Evolutionary conservation across 352 stramenopile species (phyloP).

Genomic region (Globisporangium middletonii): DNA sequence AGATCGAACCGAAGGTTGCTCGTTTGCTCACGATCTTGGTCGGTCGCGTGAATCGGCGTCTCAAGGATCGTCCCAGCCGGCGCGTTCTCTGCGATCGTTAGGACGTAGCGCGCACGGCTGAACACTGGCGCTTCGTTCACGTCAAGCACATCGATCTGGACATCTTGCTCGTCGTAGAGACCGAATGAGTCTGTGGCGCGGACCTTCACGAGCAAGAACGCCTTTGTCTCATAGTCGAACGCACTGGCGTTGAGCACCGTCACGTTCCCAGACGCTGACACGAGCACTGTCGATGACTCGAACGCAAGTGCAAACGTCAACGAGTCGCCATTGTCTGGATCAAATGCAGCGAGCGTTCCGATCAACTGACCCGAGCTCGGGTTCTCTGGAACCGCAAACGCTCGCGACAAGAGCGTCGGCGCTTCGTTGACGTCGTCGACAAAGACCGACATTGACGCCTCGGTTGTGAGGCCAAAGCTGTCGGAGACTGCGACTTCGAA

Average conservation of each 20-base stretch:
- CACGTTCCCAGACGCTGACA: constrained; percentile 34
- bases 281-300: constrained; percentile 24
- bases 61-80: constrained; percentile 25
- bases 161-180: constrained; percentile 26
- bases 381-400: constrained; percentile 45
- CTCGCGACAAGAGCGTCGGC: constrained; percentile 21
- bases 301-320: constrained; percentile 11
- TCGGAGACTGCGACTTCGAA: constrained; percentile 32
- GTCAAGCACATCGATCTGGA: constrained; percentile 38
- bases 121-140: constrained; percentile 51
- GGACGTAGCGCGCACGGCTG: constrained; percentile 25
- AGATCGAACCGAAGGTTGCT: constrained; percentile 43
- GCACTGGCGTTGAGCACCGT: constrained; percentile 23
- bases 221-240: constrained; percentile 50
- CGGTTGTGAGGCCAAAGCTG: constrained; percentile 25
- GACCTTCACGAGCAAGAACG: constrained; percentile 25
- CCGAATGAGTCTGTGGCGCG: constrained; percentile 29
- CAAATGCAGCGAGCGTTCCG: constrained; percentile 22
- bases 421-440: constrained; percentile 52
- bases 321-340: constrained; percentile 33
- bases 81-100: constrained; percentile 41
- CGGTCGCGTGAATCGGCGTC: constrained; percentile 37
- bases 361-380: constrained; percentile 31
- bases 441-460: constrained; percentile 28
- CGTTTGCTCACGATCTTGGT: constrained; percentile 43